Base-by-base conservation (phyloP, 208 protist genomes). In the Trichomonas gallinae region DNA sequence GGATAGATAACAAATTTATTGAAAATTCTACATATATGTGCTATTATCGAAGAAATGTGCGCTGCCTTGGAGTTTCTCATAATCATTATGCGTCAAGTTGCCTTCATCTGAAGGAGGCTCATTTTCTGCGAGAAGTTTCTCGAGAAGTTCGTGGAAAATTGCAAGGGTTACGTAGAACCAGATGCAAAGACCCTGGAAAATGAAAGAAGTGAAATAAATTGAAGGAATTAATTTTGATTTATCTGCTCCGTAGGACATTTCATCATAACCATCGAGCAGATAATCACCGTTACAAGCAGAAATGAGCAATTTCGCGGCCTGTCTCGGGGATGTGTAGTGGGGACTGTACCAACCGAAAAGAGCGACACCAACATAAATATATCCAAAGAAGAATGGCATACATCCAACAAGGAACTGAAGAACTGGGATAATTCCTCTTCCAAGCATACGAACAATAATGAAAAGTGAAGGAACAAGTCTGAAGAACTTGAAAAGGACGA, bases 241-340 rank as follows among this genome's bases (percentile, higher is more conserved):
- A 51, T 93, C 87, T 34, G 87, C 40, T 48, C 23, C 23, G 15
- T 58, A 42, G 10, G 87, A 36, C 8, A 93, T 13, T 21, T 44
- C 87, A 38, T 93, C 87, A 51, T 93, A 93, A 38, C 87, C 87
- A 51, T 93, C 87, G n/a, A 93, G 44, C 45, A 93, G 51, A 51
- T 93, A 93, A 51, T 93, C 44, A 23, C 87, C 87, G 38, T 93
- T 48, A 51, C 44, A 42, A 17, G 87, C 40, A 38, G 87, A 42
- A 93, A 93, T 51, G 26, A 93, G 44, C 38, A 93, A 93, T 93
- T 93, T 93, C 31, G 87, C 87, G 2, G 26, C 87, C 51, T 93
- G 44, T 38, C 87, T 0, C 38, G 87, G 13, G 0, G 87, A 93
- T 44, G n/a, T 48, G 0, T 48, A 48, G 51, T 48, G 23, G 8